These are phyloP conservation scores for Dothiorella sarmentorum DNA, from an alignment of 2,329 filamentous ascomycete species.

Conservation along the genomic window DNA sequence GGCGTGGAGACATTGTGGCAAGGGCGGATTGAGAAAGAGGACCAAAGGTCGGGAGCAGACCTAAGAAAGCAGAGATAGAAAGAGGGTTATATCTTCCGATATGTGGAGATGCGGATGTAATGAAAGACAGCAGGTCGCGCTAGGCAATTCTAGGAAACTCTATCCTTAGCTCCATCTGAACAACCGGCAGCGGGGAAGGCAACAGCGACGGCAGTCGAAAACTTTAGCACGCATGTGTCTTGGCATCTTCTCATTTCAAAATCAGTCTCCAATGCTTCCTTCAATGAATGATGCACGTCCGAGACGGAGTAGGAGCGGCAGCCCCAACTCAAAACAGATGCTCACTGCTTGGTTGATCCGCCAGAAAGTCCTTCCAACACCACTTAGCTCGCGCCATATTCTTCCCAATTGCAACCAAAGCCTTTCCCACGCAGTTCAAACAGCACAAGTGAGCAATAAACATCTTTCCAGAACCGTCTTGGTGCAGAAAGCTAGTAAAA, in stretches of 20 bases:
- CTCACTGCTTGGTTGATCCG: background rate
- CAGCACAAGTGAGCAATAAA: background rate
- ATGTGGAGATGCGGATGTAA: background rate
- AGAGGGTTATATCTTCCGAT: background rate
- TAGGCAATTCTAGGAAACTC: background rate
- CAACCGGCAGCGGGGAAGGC: background rate
- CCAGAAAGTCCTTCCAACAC: background rate
- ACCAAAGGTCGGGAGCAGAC: too few relatives aligned
- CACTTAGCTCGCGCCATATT: background rate
- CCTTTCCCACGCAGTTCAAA: background rate
- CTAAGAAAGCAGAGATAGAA: too few relatives aligned
- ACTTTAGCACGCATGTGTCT: too few relatives aligned
- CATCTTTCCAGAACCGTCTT: background rate
- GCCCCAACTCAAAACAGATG: too few relatives aligned
- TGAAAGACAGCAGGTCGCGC: background rate
- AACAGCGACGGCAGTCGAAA: too few relatives aligned
- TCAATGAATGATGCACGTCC: background rate
- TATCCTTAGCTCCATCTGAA: background rate
- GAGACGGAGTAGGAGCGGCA: background rate
- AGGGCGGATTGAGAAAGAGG: too few relatives aligned
- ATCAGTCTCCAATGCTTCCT: too few relatives aligned
- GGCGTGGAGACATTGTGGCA: background rate
- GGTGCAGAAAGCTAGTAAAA: constrained; percentile 2
- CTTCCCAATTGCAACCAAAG: background rate
- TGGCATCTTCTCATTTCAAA: too few relatives aligned